Evolutionary conservation across 2,329 filamentous ascomycete species (phyloP), one percentile per base, ranked within the genome.

Genomic region (Colletotrichum karsti): DNA sequence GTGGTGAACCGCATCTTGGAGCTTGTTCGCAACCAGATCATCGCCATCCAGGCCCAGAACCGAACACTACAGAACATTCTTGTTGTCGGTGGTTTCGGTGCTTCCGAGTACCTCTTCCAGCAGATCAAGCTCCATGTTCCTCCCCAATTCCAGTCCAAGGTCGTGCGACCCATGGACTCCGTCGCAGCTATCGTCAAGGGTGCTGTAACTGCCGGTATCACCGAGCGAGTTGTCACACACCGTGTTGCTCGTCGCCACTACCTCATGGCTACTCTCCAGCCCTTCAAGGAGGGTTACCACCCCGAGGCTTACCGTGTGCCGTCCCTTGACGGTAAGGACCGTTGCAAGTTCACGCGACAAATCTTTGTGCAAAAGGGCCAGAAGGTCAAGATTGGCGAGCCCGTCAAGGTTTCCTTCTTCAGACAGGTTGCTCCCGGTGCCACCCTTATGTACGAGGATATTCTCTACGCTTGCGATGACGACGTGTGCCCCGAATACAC

Each of bases 341-440:
- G 96, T 69, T 99, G 96, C 91, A 98, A 98, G 83, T 98, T 98
- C 79, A 98, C 96, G 2, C 87, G 96, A 60, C 96, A 99, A 78
- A 98, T 99, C 63, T 99, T 98, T 74, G 95, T 99, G 72, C 96
- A 98, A 77, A 98, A 98, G 84, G 96, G 96, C 15, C 96, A 99
- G 81, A 92, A 97, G 80, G 95, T 99, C 82, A 98, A 98, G 91
- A 98, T 97, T 79, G 96, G 96, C 75, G 96, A 99, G 83, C 95
- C 96, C 1, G 95, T 98, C 83, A 98, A 98, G 86, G 96, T 98
- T 48, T 97, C 93, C 9, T 98, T 98, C 83, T 98, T 99, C 90
- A 88, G 96, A 80, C 96, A 98, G 80, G 96, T 99, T 61, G 96
- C 96, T 6, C 96, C 96, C 1, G 96, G 96, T 55, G 96, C 96